Evolutionary conservation across 805 yeast species (phyloP), one percentile per base, ranked within the genome.

Genomic region (Hanseniaspora guilliermondii): DNA sequence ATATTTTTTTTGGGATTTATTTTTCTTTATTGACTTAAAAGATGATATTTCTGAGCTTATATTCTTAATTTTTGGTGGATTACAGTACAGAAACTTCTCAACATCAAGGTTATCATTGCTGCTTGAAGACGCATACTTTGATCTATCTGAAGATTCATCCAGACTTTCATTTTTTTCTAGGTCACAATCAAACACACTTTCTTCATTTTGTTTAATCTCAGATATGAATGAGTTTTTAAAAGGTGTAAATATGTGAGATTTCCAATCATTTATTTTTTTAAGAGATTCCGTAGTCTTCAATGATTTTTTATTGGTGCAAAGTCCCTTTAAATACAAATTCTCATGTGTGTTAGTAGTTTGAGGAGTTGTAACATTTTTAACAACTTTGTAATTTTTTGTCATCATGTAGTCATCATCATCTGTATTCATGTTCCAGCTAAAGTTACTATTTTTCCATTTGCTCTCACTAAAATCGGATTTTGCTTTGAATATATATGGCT

Each of bases 21-120:
- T 22, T 19, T 47, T 37, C n/a, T 37, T 38, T 9, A 17, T 19
- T 25, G 37, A 38, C 16, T 38, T 8, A 44, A 47, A 32, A 5
- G 53, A 37, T 2, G 62, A 59, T 49, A 63, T 39, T n/a, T 54
- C 57, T 6, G 67, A 60, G 12, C 49, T 54, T 24, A 64, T 60
- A 33, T 60, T 60, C 27, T 57, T 56, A 6, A 65, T 59, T 30
- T 62, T 61, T 9, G 67, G 67, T 2, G 68, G 69, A 22, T 57
- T 57, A 3, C 61, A 42, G 46, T 65, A 64, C 21, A 65, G 40
- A 32, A 57, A 59, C 8, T 60, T 57, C 36, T 63, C 61, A n/a
- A 60, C 19, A 9, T 35, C 39, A 25, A 42, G 17, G 33, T 30
- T 24, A 16, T 44, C 33, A n/a, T 44, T 32, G n/a, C 25, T 30